A percentile compares a stretch with the other conserved stretches of the same genome.
Conservation (phyloP, 228 moss, liverwort and hornwort genomes). For the Sphagnum magellanicum region DNA sequence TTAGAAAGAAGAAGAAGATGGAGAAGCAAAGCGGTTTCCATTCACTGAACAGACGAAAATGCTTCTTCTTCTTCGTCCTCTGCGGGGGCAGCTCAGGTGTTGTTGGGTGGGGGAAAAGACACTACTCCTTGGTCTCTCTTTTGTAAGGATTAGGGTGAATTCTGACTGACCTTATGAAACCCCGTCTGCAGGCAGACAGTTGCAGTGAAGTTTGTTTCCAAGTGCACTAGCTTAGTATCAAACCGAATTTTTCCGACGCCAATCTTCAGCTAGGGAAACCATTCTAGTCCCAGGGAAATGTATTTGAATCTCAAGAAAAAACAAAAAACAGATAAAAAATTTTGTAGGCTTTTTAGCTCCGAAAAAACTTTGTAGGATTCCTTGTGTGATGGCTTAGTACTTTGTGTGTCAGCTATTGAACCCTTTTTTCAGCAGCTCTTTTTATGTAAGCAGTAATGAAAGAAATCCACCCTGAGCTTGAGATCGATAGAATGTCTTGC, state of each 20-base stretch:
- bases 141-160: conserved; percentile 5
- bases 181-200: conserved; percentile 2
- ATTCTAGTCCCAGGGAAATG: conserved; percentile 15
- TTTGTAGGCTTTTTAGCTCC: no score
- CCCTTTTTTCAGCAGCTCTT: no score
- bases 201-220: conserved; percentile 17
- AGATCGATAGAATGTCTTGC: no score
- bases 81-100: no score
- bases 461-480: no score
- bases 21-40: conserved; percentile 4
- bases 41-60: conserved; percentile 9
- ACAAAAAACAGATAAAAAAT: no score
- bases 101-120: not conserved
- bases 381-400: no score
- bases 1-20: conserved; percentile 12
- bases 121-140: conserved; percentile 4
- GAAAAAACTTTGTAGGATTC: no score
- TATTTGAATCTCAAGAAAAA: conserved; percentile 26
- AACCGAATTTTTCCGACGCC: conserved; percentile 22
- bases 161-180: conserved; percentile 3
- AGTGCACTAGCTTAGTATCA: conserved; percentile 14
- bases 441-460: no score
- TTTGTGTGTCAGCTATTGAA: no score
- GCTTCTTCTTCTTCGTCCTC: not conserved
- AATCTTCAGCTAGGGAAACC: conserved; percentile 27